Base-by-base conservation (phyloP, 257 asterid species). In the Solanum chiquidenum region DNA sequence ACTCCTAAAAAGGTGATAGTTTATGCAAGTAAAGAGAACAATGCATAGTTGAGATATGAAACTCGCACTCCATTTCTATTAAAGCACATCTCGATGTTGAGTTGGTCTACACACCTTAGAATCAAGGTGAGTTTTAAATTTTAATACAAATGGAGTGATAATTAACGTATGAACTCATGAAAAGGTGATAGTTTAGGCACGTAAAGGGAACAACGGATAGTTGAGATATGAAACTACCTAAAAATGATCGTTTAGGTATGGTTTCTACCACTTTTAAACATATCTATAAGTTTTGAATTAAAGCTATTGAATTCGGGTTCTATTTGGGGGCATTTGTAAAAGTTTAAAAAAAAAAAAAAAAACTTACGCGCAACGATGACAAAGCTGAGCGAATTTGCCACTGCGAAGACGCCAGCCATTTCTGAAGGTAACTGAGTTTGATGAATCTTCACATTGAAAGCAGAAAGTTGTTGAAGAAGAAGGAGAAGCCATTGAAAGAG, bases 341-440 rank as follows among this genome's bases (percentile, higher is more conserved):
- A 27, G 37, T 12, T 42, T 35, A 0, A 13, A 7, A 31, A 71
- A 46, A 11, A 49, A 72, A 31, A 29, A 14, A 34, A 66, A 64
- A 14, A 52, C 89, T 69, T 87, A 91, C 92, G 86, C 90, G 88
- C 93, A 91, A 72, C 87, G 89, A 23, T 79, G 88, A 74, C 93
- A 91, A 27, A 91, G 93, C 85, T 87, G 92, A 60, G 93, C 90
- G 71, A 87, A 89, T 72, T 89, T 85, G 75, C 93, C 91, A 85
- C 87, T 89, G 29, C 93, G 92, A 31, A 91, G 86, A 14, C 93
- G 90, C 93, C 93, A 91, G 27, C 92, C 92, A 68, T 91, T 90
- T 66, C 85, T 88, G 87, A 88, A 91, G 13, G 73, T 77, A 87
- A 71, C 91, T 25, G 85, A 89, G 85, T 34, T 74, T 21, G 49